Base-by-base conservation (phyloP, 2,329 filamentous ascomycete species). In the Mycocentrospora acerina region DNA sequence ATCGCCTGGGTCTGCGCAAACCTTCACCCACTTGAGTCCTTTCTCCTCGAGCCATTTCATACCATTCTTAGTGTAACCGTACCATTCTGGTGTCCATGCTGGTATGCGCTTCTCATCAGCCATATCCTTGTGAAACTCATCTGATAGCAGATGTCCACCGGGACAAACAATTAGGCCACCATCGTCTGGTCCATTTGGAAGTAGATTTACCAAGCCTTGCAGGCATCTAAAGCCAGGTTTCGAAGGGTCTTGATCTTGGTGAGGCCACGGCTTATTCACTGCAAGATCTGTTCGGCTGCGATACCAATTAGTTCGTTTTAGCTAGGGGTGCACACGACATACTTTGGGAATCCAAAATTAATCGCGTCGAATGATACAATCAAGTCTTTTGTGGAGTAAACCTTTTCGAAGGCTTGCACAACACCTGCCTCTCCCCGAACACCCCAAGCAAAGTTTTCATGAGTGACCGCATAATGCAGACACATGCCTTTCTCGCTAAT, bases 201-300 rank as follows among this genome's bases (percentile, higher is more conserved):
- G 42, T 6, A 73, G 47, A 51, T 78, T 78, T 2, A 78, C 71
- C 0, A 78, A 62, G 4, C 76, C 76, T 42, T 78, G 75, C 2
- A 75, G 61, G 46, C 75, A 79, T 2, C 73, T 67, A 53, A 79
- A 75, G 0, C 74, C 76, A 10, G 63, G 64, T 68, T 67, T 48
- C 6, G 31, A 31, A 4, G 56, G 57, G 15, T 48, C 48, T 24
- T 61, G 56, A 19, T 60, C 57, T 30, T 55, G 48, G 32, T 72
- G 69, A 17, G 61, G 59, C 68, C 69, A 72, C 7, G 42, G 38
- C 41, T 56, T 50, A 18, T 55, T 53, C 15, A 44, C 41, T 4
- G 62, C 33, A 18, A 59, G 52, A 14, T 59, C 48, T 13, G 45
- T 54, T 27, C 60, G 59, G 44, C 60, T 59, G 10, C 1, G 14